Evolutionary conservation across 768 basidiomycete species (phyloP).

Genomic region (Russula sp.): DNA sequence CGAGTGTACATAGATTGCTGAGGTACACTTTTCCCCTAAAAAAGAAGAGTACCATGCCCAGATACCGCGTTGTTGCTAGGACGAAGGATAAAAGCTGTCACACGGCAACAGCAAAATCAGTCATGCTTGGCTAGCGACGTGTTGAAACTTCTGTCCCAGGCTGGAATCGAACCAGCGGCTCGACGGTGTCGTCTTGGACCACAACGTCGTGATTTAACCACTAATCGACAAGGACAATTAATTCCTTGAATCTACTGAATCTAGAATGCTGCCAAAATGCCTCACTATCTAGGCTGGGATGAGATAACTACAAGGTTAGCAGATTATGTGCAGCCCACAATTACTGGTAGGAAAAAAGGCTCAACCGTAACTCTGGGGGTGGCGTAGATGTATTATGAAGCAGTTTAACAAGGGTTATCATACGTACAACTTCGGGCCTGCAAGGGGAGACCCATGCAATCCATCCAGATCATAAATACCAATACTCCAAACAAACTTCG

Average conservation of each 20-base stretch:
- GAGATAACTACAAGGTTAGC: neutral
- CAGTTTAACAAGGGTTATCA: neutral
- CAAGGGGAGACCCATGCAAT: neutral
- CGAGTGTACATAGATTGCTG: too few species aligned
- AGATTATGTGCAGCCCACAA: too few species aligned
- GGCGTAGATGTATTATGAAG: neutral
- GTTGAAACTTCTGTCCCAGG: slow-evolving; percentile 7
- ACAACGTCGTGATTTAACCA: slow-evolving; percentile 22
- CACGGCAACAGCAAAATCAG: too few species aligned
- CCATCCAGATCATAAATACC: neutral
- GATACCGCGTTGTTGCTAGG: too few species aligned
- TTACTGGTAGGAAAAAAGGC: too few species aligned
- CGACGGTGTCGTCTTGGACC: slow-evolving; percentile 9
- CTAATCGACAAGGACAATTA: slow-evolving; percentile 17
- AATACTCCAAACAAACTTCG: neutral
- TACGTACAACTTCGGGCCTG: neutral
- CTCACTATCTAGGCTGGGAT: too few species aligned
- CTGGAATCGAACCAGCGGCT: slow-evolving; percentile 20
- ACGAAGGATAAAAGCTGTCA: too few species aligned
- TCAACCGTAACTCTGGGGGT: neutral
- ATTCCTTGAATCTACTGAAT: neutral
- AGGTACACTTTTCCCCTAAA: too few species aligned
- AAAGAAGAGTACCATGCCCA: too few species aligned
- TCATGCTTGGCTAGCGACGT: too few species aligned
- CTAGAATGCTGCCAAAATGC: neutral